Base-by-base conservation (phyloP, 2,329 filamentous ascomycete genomes). In the Lojkania enalia region DNA sequence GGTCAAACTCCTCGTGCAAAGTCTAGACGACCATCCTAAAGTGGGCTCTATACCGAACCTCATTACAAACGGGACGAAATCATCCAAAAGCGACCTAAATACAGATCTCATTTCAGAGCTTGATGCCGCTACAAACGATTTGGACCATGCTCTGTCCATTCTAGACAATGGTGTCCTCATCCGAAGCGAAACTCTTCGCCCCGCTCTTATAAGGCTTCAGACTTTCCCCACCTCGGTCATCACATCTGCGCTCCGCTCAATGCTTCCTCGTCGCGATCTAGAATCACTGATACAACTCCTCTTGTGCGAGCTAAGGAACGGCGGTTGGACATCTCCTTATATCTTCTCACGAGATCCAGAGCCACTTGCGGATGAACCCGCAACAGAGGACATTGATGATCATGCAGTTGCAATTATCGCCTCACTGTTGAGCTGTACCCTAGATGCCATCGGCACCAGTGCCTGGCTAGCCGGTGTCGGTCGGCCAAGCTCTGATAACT, bases 311-410 rank as follows among this genome's bases (percentile, higher is more conserved):
- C 77, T 92, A 35, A 81, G 84, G 39, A 82, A 84, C 52, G 87
- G 87, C 45, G 84, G 85, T 21, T 92, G 88, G 88, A 89, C 86
- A 0, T 81, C 83, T 14, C 77, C 81, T 16, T 90, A 90, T 66
- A 71, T 87, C 27, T n/a, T n/a, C n/a, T 85, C 87, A 56, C 69
- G 73, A 9, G 77, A 78, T 13, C 68, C 74, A 39, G 71, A 76
- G 20, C 37, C 19, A 9, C 33, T 48, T 2, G 40, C 45, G 3
- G 21, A 20, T 2, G 57, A 61, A 6, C 47, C 68, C 12, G 68
- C 74, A 18, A 70, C 72, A n/a, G 75, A 77, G 5, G 72, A 75
- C 3, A 80, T 83, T 0, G 81, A 85, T 15, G 84, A 90, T 57
- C 81, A 82, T 38, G 82, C 84, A 39, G 85, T 91, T 53, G 77